Percentiles rank a stretch among this genome's conserved stretches.
Conservation (phyloP, 1,139 yeast species). For the Candida tetrigidarum region DNA sequence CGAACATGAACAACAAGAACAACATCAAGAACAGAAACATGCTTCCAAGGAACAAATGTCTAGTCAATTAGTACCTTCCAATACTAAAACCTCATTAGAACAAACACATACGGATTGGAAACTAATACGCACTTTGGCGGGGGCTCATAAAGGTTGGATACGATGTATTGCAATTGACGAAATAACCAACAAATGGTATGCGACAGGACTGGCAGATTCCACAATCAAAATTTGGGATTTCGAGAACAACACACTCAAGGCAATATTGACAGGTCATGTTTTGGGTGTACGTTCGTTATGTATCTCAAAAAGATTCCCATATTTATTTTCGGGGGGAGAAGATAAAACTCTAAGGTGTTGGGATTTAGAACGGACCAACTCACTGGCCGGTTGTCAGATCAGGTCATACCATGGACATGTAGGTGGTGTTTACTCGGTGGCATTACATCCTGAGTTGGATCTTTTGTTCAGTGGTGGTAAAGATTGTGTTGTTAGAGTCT, state of each 20-base stretch:
- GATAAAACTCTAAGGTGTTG: conserved; percentile 96
- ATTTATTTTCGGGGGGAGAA: conserved; percentile 90
- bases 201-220: conserved; percentile 87
- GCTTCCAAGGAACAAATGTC: conserved; percentile 3
- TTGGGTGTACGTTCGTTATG: conserved; percentile 85
- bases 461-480: conserved; percentile 89
- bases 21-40: too few species aligned
- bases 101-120: conserved; percentile 50
- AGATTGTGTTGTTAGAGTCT: conserved; percentile 83
- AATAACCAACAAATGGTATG: conserved; percentile 82
- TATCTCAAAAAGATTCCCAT: conserved; percentile 78
- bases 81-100: conserved; percentile 5
- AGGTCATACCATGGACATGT: conserved; percentile 94
- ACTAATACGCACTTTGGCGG: conserved; percentile 69
- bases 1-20: too few species aligned
- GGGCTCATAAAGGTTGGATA: conserved; percentile 95
- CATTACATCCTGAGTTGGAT: conserved; percentile 86
- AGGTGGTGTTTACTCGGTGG: conserved; percentile 85
- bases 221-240: conserved; percentile 94
- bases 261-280: conserved; percentile 87
- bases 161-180: conserved; percentile 82
- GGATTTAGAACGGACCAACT: conserved; percentile 89
- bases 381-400: conserved; percentile 55
- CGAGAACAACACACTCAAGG: conserved; percentile 67
- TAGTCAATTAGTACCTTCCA: neutral